phyloP scores from a whole-genome alignment of 345 rosid species.

The Nephelium lappaceum region DNA sequence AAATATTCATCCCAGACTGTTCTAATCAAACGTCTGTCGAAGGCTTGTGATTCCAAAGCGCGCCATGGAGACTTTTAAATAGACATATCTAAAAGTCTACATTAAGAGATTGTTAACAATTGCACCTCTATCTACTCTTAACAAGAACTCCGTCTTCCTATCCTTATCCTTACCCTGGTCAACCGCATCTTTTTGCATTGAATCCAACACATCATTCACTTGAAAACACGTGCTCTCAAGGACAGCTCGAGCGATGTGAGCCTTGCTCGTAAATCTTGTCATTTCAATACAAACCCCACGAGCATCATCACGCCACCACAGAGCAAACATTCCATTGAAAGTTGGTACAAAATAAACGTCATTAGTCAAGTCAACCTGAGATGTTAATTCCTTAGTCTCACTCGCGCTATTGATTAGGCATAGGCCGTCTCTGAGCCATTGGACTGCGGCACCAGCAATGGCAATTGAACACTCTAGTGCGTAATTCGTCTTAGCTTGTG shows the following conservation, averaged over 20 bases:
- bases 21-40: too few species aligned
- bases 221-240: slow-evolving; percentile 97
- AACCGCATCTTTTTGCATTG: slow-evolving; percentile 88
- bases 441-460: slow-evolving; percentile 96
- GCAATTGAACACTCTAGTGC: slow-evolving; percentile 97
- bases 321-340: slow-evolving; percentile 91
- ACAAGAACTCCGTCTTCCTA: slow-evolving; percentile 75
- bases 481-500: slow-evolving; percentile 72
- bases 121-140: slow-evolving; percentile 96
- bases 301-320: slow-evolving; percentile 98
- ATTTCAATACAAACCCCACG: slow-evolving; percentile 90
- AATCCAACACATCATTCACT: slow-evolving; percentile 88
- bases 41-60: too few species aligned
- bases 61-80: too few species aligned
- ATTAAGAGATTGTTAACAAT: slow-evolving; percentile 87
- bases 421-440: slow-evolving; percentile 93
- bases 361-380: slow-evolving; percentile 68
- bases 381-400: slow-evolving; percentile 75
- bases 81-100: too few species aligned
- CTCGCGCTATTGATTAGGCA: slow-evolving; percentile 64
- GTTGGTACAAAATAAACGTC: slow-evolving; percentile 98
- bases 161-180: slow-evolving; percentile 45
- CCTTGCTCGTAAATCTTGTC: slow-evolving; percentile 81
- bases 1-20: too few species aligned
- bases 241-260: slow-evolving; percentile 93